These are phyloP conservation scores for Naematelia aurantialba DNA, from an alignment of 768 basidiomycete species.

Conservation along the genomic window DNA sequence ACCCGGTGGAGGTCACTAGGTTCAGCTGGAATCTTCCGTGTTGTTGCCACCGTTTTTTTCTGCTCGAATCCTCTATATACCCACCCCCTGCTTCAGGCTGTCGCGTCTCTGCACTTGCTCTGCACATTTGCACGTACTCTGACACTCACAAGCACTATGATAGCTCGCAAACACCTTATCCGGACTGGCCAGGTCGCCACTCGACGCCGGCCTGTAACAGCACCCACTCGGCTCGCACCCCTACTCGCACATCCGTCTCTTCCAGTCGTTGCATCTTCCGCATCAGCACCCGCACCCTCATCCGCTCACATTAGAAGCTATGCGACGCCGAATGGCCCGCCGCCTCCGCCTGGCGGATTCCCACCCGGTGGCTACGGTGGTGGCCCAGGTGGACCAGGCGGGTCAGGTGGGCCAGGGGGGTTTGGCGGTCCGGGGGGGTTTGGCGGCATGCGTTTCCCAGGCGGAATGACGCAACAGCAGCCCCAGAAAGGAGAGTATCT, in stretches of 20 bases:
- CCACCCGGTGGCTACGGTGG: constrained; percentile 7
- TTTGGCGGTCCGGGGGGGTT: constrained; percentile 18
- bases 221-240: not conserved
- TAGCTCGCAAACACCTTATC: constrained; percentile 27
- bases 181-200: constrained; percentile 19
- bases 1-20: not conserved
- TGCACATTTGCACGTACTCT: too few species aligned
- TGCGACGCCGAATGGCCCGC: constrained; percentile 1
- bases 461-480: constrained; percentile 28
- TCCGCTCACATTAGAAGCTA: not conserved
- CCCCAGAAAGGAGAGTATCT: constrained; percentile 73
- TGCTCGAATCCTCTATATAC: constrained; percentile 4
- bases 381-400: not conserved
- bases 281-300: too few species aligned
- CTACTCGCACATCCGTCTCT: not conserved
- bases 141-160: constrained; percentile 19
- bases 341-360: constrained; percentile 19
- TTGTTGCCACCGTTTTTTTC: not conserved
- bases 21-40: not conserved
- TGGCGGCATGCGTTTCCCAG: constrained; percentile 42
- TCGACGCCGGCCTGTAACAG: constrained; percentile 1
- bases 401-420: too few species aligned
- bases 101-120: too few species aligned
- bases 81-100: too few species aligned
- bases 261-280: constrained; percentile 8